Evolutionary conservation across 345 rosid species (phyloP).

Genomic region (Erucastrum elatum): DNA sequence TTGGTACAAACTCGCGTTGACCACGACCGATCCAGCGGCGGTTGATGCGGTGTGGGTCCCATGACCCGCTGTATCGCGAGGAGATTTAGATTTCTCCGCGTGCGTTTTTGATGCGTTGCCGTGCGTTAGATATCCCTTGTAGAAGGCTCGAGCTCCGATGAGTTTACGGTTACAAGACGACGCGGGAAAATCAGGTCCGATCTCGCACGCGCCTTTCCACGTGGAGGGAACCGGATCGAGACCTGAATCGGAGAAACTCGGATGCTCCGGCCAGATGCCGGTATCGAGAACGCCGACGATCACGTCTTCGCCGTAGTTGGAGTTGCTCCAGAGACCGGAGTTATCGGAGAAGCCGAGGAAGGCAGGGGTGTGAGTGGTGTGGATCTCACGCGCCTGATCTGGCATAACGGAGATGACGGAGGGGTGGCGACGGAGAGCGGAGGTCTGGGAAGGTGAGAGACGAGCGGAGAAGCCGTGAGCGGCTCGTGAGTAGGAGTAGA

Average conservation of each 20-base stretch:
- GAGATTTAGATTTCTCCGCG: constrained; percentile 59
- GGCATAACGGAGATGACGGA: constrained; percentile 66
- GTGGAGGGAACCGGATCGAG: constrained; percentile 52
- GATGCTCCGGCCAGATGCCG: constrained; percentile 83
- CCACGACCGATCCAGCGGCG: constrained; percentile 70
- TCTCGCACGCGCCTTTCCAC: constrained; percentile 78
- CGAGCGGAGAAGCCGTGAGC: constrained; percentile 76
- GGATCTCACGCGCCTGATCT: constrained; percentile 67
- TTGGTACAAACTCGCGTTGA: constrained; percentile 59
- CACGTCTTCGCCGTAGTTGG: constrained; percentile 64
- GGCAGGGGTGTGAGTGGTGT: constrained; percentile 76
- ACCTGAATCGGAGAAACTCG: constrained; percentile 58
- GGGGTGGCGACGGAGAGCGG: constrained; percentile 43
- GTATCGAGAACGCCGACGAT: constrained; percentile 83
- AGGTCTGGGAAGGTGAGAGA: constrained; percentile 55
- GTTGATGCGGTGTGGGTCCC: constrained; percentile 92
- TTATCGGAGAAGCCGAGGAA: constrained; percentile 69
- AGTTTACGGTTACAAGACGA: constrained; percentile 67
- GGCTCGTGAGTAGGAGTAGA: constrained; percentile 66
- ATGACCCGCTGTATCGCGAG: constrained; percentile 86
- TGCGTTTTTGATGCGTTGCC: constrained; percentile 34
- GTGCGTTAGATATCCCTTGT: constrained; percentile 54
- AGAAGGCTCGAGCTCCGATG: constrained; percentile 78
- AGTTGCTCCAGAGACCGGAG: constrained; percentile 68
- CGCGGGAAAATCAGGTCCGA: constrained; percentile 60